phyloP scores from a whole-genome alignment of 257 asterid species.

The Solanum microdontum region DNA sequence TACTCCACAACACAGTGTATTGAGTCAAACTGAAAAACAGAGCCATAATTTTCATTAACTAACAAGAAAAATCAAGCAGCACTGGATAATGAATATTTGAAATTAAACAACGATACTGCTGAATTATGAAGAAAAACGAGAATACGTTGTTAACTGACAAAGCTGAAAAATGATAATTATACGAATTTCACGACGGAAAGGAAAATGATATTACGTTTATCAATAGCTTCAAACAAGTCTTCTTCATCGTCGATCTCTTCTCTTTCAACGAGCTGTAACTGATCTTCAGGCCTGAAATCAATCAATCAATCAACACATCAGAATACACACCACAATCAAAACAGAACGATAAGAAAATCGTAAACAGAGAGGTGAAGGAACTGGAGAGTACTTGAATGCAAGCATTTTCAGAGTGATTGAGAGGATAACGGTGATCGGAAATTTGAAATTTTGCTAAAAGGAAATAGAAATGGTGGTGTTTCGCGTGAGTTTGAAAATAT shows the following conservation, averaged over 20 bases:
- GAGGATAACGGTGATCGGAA: slow-evolving; percentile 1
- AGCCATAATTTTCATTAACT: neutral
- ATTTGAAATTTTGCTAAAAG: slow-evolving; percentile 2
- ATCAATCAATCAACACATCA: slow-evolving; percentile 4
- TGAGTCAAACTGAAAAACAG: neutral
- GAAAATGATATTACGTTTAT: neutral
- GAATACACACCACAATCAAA: neutral
- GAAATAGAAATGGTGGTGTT: neutral
- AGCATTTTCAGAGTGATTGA: slow-evolving; percentile 24
- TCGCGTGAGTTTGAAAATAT: slow-evolving; percentile 19
- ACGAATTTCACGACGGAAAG: neutral
- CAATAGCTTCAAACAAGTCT: slow-evolving; percentile 71
- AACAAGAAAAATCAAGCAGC: neutral
- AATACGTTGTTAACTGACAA: neutral
- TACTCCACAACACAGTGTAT: neutral
- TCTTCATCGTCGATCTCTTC: slow-evolving; percentile 92
- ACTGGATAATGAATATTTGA: neutral
- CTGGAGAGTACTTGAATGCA: slow-evolving; percentile 51
- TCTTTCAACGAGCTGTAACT: slow-evolving; percentile 79
- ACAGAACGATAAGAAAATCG: neutral
- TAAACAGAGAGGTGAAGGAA: neutral
- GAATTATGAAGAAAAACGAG: neutral
- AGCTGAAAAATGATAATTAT: neutral
- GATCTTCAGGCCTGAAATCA: slow-evolving; percentile 73
- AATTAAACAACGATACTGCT: neutral